Evolutionary conservation across 306 rosid genomes (phyloP).

Genomic region (Cercis canadensis): DNA sequence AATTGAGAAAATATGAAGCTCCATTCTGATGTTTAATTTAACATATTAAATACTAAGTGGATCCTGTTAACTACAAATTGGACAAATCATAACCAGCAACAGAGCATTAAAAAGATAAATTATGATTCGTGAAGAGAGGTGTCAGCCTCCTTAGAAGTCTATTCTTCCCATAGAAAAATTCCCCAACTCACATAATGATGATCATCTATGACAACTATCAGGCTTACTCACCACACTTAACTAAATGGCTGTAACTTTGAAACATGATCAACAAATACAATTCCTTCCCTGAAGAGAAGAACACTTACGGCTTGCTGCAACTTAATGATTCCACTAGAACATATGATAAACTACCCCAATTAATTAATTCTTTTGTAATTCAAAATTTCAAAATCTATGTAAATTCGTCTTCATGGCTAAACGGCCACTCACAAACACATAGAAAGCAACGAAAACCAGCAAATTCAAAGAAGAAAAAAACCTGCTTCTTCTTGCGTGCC

Average conservation of each 20-base stretch:
- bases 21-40: neutral
- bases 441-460: neutral
- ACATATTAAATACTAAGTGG: neutral
- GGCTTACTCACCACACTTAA: neutral
- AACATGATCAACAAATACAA: neutral
- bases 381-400: neutral
- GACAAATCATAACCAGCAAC: neutral
- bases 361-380: neutral
- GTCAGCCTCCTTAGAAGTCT: neutral
- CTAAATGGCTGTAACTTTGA: neutral
- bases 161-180: neutral
- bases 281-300: neutral
- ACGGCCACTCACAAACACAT: too few relatives aligned
- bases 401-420: neutral
- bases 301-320: neutral
- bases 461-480: neutral
- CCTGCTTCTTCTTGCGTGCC: slow-evolving; percentile 76
- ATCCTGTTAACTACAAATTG: neutral
- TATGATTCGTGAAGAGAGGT: neutral
- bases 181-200: too few relatives aligned
- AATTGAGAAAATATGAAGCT: neutral
- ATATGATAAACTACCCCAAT: neutral
- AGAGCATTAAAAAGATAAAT: neutral
- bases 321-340: neutral
- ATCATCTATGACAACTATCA: neutral